These are phyloP conservation scores for Phellopilus nigrolimitatus DNA, from an alignment of 1,284 basidiomycete genomes.

Conservation along the genomic window DNA sequence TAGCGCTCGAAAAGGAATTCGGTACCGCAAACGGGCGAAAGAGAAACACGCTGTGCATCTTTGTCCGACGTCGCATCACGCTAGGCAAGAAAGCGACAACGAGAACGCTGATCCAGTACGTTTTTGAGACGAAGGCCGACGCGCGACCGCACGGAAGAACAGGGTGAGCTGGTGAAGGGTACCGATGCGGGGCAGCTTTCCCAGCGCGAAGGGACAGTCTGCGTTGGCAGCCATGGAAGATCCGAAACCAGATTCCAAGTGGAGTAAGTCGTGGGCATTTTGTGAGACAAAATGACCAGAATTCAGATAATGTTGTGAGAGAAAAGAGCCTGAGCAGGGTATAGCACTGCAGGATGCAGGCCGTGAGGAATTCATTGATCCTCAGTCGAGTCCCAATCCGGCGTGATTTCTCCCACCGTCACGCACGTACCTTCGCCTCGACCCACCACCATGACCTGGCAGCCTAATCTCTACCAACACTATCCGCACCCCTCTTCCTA, in stretches of 20 bases:
- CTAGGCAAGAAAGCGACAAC: constrained; percentile 5
- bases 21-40: constrained; percentile 15
- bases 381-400: no score
- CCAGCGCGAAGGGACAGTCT: constrained; percentile 10
- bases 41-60: constrained; percentile 7
- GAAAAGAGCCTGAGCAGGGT: neutral
- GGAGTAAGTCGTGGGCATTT: neutral
- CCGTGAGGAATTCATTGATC: no score
- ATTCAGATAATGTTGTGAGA: neutral
- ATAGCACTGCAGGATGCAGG: no score
- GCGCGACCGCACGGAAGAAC: neutral
- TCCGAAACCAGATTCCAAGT: constrained; percentile 10
- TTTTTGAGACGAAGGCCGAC: neutral
- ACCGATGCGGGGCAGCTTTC: constrained; percentile 9
- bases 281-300: constrained; percentile 8
- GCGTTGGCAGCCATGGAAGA: constrained; percentile 11
- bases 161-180: neutral
- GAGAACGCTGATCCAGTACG: neutral
- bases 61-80: constrained; percentile 15
- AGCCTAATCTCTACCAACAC: constrained; percentile 13
- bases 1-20: neutral
- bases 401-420: neutral
- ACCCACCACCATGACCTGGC: constrained; percentile 8
- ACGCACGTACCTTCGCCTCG: neutral
- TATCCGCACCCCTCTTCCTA: constrained; percentile 3